Evolutionary conservation across 306 rosid species (phyloP).

Genomic region (Lathyrus sativus): DNA sequence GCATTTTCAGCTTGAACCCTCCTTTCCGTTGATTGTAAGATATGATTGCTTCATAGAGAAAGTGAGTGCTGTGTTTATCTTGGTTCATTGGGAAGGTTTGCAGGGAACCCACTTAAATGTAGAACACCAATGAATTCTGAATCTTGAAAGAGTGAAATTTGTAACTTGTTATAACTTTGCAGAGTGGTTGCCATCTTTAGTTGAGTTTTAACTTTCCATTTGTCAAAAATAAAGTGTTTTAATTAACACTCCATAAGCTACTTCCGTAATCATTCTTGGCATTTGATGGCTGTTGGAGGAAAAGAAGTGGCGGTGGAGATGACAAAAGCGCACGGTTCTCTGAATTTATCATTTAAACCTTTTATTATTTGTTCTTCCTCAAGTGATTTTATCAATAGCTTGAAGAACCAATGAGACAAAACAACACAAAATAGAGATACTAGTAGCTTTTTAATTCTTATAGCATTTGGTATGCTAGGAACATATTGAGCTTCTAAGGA

Average conservation of each 20-base stretch:
- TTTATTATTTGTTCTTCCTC: not conserved
- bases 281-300: not conserved
- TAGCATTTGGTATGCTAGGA: too few relatives aligned
- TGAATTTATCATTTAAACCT: not conserved
- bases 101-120: not conserved
- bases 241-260: not conserved
- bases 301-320: not conserved
- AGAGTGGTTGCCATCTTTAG: not conserved
- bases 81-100: not conserved
- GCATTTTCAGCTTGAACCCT: slow-evolving; percentile 11
- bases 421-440: too few relatives aligned
- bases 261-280: not conserved
- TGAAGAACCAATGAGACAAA: too few relatives aligned
- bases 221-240: not conserved
- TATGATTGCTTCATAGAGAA: not conserved
- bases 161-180: slow-evolving; percentile 2
- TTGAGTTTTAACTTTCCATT: not conserved
- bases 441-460: too few relatives aligned
- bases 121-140: not conserved
- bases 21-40: slow-evolving; percentile 12
- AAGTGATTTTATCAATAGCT: too few relatives aligned
- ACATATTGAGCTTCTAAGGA: too few relatives aligned
- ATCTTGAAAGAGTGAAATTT: not conserved
- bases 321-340: not conserved
- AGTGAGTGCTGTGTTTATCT: not conserved